Percentiles rank a stretch among this genome's conserved stretches.
phyloP scores from a whole-genome alignment of 1,139 yeast species.

The Debaryomyces coudertii region DNA sequence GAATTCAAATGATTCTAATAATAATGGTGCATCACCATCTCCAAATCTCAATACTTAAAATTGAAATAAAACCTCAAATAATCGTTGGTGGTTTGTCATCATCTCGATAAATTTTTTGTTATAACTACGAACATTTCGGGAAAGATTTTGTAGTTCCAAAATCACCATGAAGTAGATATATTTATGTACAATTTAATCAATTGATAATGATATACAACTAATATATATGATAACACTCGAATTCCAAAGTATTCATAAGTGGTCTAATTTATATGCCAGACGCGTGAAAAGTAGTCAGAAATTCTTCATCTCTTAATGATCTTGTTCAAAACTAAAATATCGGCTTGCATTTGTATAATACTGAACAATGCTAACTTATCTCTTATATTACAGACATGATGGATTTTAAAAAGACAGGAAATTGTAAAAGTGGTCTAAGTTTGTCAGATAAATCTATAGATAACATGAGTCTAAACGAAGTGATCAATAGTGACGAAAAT shows the following conservation, averaged over 20 bases:
- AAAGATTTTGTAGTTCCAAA: neutral
- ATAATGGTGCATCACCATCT: constrained; percentile 3
- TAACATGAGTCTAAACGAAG: neutral
- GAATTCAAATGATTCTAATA: neutral
- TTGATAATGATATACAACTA: neutral
- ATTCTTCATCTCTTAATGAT: neutral
- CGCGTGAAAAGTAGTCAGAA: neutral
- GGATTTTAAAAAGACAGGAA: neutral
- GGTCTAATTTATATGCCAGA: neutral
- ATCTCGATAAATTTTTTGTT: too few relatives aligned
- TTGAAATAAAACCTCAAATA: neutral
- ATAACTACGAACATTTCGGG: too few relatives aligned
- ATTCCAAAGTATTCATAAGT: neutral
- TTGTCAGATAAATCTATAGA: neutral
- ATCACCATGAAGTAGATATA: neutral
- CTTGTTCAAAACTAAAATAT: neutral
- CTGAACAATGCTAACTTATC: neutral
- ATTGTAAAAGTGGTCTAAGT: neutral
- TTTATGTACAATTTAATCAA: neutral
- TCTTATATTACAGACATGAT: neutral
- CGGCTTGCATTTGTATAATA: neutral
- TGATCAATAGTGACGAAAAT: neutral
- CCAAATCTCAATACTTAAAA: neutral
- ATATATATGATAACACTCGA: neutral
- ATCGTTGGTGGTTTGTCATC: neutral